Percentiles rank a stretch among this genome's conserved stretches.
Conservation (phyloP, 2,329 filamentous ascomycete species). For the Xylariales sp. region DNA sequence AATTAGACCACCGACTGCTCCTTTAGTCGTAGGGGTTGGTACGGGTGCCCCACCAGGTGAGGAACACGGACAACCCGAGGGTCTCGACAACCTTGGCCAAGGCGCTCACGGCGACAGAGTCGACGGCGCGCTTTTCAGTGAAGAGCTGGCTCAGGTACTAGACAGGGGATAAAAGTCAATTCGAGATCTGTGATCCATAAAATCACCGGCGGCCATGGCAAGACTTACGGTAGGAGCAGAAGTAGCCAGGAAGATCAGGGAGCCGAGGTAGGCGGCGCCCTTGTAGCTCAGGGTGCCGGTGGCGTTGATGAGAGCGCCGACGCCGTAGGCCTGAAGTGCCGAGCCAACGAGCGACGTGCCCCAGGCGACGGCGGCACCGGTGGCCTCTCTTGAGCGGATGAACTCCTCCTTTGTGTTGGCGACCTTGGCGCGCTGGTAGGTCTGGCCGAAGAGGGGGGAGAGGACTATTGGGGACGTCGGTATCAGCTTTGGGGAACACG, state of each 20-base stretch:
- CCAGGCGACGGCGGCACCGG: slow-evolving; percentile 87
- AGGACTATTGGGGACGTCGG: slow-evolving; percentile 64
- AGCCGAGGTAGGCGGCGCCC: slow-evolving; percentile 93
- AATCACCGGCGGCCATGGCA: not conserved
- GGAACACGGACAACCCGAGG: slow-evolving; percentile 87
- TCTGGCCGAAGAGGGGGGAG: slow-evolving; percentile 89
- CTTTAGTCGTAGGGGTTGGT: slow-evolving; percentile 89
- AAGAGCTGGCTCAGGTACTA: slow-evolving; percentile 89
- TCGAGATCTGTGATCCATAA: not conserved
- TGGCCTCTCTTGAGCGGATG: slow-evolving; percentile 90
- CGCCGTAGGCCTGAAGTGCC: slow-evolving; percentile 87
- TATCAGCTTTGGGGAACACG: not conserved
- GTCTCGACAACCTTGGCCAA: slow-evolving; percentile 92
- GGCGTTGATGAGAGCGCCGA: slow-evolving; percentile 91
- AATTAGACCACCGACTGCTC: slow-evolving; percentile 8
- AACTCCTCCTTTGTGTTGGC: slow-evolving; percentile 98
- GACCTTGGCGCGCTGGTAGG: slow-evolving; percentile 90
- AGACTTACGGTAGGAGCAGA: slow-evolving; percentile 83
- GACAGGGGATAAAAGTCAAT: not conserved
- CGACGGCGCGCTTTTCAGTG: slow-evolving; percentile 90
- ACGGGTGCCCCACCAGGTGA: slow-evolving; percentile 97
- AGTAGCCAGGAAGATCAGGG: slow-evolving; percentile 90
- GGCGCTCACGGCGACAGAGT: slow-evolving; percentile 87
- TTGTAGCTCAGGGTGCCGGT: slow-evolving; percentile 97
- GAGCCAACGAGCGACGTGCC: slow-evolving; percentile 91